Percentiles rank a stretch among this genome's conserved stretches.
Conservation (phyloP, 306 rosid species). For the Lathyrus aphaca region DNA sequence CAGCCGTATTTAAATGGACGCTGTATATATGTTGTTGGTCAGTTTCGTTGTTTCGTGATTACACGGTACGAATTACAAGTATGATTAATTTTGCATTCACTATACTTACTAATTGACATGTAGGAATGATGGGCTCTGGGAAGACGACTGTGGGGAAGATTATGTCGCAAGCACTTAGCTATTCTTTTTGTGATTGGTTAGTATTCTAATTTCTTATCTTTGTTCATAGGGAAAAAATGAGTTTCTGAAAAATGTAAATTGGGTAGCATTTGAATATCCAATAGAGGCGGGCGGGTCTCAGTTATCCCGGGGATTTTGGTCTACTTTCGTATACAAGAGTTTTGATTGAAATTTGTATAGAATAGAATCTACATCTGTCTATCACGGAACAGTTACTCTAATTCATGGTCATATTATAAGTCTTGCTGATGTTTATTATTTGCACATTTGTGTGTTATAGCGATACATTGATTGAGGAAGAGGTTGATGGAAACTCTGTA, state of each 20-base stretch:
- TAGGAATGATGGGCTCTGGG: slow-evolving; percentile 99
- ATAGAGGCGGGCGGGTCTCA: not conserved
- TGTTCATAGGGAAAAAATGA: slow-evolving; percentile 2
- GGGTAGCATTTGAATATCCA: not conserved
- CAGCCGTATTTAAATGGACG: slow-evolving; percentile 79
- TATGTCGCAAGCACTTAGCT: slow-evolving; percentile 73
- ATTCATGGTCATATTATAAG: slow-evolving; percentile 14
- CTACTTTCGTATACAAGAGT: slow-evolving; percentile 24
- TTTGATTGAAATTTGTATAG: slow-evolving; percentile 32
- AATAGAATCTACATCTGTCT: slow-evolving; percentile 11
- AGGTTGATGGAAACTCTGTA: slow-evolving; percentile 67
- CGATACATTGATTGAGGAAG: slow-evolving; percentile 81
- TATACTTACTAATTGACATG: slow-evolving; percentile 41
- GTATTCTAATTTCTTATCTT: slow-evolving; percentile 40
- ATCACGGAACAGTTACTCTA: slow-evolving; percentile 20
- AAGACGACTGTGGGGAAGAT: slow-evolving; percentile 96
- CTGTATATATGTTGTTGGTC: slow-evolving; percentile 94
- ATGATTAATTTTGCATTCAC: slow-evolving; percentile 30
- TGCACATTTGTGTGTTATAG: slow-evolving; percentile 53
- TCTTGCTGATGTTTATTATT: slow-evolving; percentile 40
- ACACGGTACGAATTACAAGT: slow-evolving; percentile 24
- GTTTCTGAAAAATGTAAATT: not conserved
- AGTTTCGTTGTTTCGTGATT: slow-evolving; percentile 57
- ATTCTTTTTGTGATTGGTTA: slow-evolving; percentile 84
- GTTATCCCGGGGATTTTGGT: slow-evolving; percentile 30